A percentile compares a stretch with the other conserved stretches of the same genome.
These are phyloP conservation scores for Babjeviella inositovora DNA, from an alignment of 805 yeast genomes.

Conservation along the genomic window DNA sequence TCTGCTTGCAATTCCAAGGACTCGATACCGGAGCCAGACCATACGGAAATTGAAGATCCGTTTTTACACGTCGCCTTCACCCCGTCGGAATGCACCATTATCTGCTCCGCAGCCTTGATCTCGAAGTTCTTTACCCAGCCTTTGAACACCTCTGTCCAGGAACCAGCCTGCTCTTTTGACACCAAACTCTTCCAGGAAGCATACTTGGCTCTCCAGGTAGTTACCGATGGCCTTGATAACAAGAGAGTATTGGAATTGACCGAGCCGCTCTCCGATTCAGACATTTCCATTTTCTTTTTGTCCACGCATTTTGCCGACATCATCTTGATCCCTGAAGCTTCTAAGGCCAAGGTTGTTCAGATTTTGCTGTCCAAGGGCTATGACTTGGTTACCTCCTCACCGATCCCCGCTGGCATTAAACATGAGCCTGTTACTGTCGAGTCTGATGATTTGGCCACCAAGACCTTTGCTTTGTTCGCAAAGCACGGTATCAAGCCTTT, in stretches of 20 bases:
- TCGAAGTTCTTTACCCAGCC: slow-evolving; percentile 19
- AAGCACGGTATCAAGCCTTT: slow-evolving; percentile 23
- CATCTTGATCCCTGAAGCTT: slow-evolving; percentile 35
- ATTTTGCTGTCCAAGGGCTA: slow-evolving; percentile 18
- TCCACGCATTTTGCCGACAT: slow-evolving; percentile 51
- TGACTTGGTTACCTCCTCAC: background rate
- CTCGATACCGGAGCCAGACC: slow-evolving; percentile 3
- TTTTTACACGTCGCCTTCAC: slow-evolving; percentile 50
- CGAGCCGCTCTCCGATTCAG: slow-evolving; percentile 37
- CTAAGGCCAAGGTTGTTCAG: slow-evolving; percentile 23
- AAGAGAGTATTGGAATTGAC: slow-evolving; percentile 39
- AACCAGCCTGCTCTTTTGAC: slow-evolving; percentile 19
- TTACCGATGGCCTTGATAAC: slow-evolving; percentile 40
- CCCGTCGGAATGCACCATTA: slow-evolving; percentile 45
- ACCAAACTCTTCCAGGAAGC: slow-evolving; percentile 21
- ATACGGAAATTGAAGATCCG: slow-evolving; percentile 14
- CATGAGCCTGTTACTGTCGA: too few relatives aligned
- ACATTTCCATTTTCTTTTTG: slow-evolving; percentile 42
- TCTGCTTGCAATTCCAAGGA: slow-evolving; percentile 2
- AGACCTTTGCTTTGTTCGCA: slow-evolving; percentile 18
- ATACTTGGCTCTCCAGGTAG: slow-evolving; percentile 39
- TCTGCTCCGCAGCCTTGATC: slow-evolving; percentile 26
- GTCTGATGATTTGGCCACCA: slow-evolving; percentile 11
- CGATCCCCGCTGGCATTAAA: background rate
- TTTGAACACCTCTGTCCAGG: slow-evolving; percentile 12